Evolutionary conservation across 1,284 basidiomycete species (phyloP).

Genomic region (Ustilago loliicola): DNA sequence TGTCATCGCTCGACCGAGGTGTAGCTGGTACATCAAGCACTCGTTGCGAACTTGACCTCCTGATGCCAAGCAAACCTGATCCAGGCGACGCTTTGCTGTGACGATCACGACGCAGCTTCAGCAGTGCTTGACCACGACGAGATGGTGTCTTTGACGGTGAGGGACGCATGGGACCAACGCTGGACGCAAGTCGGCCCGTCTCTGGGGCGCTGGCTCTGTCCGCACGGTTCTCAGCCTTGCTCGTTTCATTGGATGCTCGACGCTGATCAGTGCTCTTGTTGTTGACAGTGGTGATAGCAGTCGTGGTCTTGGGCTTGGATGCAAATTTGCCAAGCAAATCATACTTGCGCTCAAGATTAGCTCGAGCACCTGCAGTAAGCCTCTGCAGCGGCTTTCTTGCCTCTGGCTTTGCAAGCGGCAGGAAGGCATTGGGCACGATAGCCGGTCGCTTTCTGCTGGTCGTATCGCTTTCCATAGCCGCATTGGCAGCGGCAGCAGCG

Average conservation of each 20-base stretch:
- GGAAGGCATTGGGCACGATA: slow-evolving; percentile 47
- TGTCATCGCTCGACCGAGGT: slow-evolving; percentile 46
- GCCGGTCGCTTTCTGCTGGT: slow-evolving; percentile 33
- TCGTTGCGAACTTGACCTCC: slow-evolving; percentile 17
- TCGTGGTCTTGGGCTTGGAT: slow-evolving; percentile 28
- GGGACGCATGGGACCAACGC: slow-evolving; percentile 8
- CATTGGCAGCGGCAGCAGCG: slow-evolving; percentile 34
- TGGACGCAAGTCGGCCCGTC: slow-evolving; percentile 10
- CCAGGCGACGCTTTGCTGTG: slow-evolving; percentile 25
- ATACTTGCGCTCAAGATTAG: slow-evolving; percentile 42
- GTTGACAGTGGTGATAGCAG: slow-evolving; percentile 2
- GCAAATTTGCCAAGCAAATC: slow-evolving; percentile 49
- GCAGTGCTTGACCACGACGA: slow-evolving; percentile 29
- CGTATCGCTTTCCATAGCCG: slow-evolving; percentile 30
- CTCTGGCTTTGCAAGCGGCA: slow-evolving; percentile 31
- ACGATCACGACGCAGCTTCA: slow-evolving; percentile 30
- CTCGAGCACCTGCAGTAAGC: slow-evolving; percentile 24
- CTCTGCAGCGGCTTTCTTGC: slow-evolving; percentile 35
- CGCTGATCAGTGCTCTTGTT: slow-evolving; percentile 10
- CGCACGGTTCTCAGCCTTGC: not conserved
- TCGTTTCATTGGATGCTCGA: slow-evolving; percentile 5
- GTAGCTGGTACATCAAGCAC: slow-evolving; percentile 27
- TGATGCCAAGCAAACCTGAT: not conserved
- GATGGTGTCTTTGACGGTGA: slow-evolving; percentile 19
- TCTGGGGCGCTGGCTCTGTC: slow-evolving; percentile 14